phyloP scores from a whole-genome alignment of 2,329 filamentous ascomycete species.

The Penicillium sp. region DNA sequence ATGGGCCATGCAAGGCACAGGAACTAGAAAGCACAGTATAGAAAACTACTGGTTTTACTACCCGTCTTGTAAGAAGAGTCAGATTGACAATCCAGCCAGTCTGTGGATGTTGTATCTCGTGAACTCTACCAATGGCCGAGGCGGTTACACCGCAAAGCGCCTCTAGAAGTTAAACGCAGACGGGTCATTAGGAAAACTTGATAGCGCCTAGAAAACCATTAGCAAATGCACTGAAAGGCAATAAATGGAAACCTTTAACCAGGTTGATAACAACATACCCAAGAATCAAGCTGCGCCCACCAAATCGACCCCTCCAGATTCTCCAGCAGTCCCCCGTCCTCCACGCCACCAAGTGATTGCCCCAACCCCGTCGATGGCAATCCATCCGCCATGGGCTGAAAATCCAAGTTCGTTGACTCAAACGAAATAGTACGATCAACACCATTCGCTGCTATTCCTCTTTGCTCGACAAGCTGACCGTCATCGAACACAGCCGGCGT shows the following conservation, averaged over 20 bases:
- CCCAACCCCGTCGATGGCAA: slow-evolving; percentile 25
- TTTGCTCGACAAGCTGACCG: neutral
- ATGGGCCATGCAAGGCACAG: neutral
- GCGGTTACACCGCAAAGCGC: neutral
- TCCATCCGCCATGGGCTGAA: slow-evolving; percentile 18
- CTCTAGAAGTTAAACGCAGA: slow-evolving; percentile 28
- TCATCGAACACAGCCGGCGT: neutral
- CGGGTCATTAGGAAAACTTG: slow-evolving; percentile 35
- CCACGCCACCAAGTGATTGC: slow-evolving; percentile 21
- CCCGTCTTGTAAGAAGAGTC: neutral
- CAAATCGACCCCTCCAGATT: slow-evolving; percentile 41
- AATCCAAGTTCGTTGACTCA: slow-evolving; percentile 18
- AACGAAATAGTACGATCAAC: slow-evolving; percentile 13
- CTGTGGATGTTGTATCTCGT: neutral
- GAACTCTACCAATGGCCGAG: neutral
- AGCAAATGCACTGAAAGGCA: neutral
- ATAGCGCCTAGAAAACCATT: slow-evolving; percentile 32
- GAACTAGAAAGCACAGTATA: neutral
- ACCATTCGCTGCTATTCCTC: neutral
- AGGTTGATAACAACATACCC: slow-evolving; percentile 30
- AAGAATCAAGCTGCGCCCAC: slow-evolving; percentile 44
- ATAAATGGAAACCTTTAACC: neutral
- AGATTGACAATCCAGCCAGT: neutral
- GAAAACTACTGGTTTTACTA: too few species aligned
- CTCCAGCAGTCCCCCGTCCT: slow-evolving; percentile 34